A percentile compares a stretch with the other conserved stretches of the same genome.
Conservation (phyloP, 2,329 filamentous ascomycete genomes). For the Pochonia chlamydosporia region DNA sequence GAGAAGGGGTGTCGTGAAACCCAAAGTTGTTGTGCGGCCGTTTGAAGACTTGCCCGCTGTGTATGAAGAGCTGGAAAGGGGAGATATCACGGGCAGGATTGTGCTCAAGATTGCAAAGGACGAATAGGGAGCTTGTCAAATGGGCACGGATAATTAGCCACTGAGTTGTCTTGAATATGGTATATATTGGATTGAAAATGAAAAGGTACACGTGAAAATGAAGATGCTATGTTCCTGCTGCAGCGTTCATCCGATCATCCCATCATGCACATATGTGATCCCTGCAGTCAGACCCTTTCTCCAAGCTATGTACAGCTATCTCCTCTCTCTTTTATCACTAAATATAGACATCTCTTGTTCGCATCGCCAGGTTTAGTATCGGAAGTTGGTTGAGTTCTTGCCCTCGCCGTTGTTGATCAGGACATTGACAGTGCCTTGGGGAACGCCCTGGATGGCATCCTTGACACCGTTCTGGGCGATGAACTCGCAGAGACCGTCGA, state of each 20-base stretch:
- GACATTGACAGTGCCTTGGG: slow-evolving; percentile 41
- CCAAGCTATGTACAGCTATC: neutral
- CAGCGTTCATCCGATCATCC: neutral
- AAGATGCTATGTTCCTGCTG: neutral
- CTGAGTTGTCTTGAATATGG: too few species aligned
- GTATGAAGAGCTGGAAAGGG: slow-evolving; percentile 11
- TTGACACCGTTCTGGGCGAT: slow-evolving; percentile 37
- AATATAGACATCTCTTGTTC: too few species aligned
- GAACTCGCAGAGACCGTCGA: slow-evolving; percentile 40
- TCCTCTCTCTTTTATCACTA: too few species aligned
- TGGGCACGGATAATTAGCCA: too few species aligned
- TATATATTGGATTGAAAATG: neutral
- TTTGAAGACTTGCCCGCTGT: slow-evolving; percentile 11
- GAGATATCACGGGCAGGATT: slow-evolving; percentile 11
- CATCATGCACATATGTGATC: neutral
- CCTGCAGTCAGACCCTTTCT: neutral
- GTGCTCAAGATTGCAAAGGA: slow-evolving; percentile 14
- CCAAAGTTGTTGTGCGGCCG: slow-evolving; percentile 7
- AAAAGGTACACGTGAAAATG: neutral
- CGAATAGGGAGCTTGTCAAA: too few species aligned
- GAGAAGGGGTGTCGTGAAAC: slow-evolving; percentile 12
- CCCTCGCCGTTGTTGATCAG: slow-evolving; percentile 48
- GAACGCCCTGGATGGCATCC: slow-evolving; percentile 33
- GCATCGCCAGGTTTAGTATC: neutral
- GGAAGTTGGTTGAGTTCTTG: neutral